A percentile compares a stretch with the other conserved stretches of the same genome.
phyloP scores from a whole-genome alignment of 2,329 filamentous ascomycete genomes.

The Fusarium pilosicola region DNA sequence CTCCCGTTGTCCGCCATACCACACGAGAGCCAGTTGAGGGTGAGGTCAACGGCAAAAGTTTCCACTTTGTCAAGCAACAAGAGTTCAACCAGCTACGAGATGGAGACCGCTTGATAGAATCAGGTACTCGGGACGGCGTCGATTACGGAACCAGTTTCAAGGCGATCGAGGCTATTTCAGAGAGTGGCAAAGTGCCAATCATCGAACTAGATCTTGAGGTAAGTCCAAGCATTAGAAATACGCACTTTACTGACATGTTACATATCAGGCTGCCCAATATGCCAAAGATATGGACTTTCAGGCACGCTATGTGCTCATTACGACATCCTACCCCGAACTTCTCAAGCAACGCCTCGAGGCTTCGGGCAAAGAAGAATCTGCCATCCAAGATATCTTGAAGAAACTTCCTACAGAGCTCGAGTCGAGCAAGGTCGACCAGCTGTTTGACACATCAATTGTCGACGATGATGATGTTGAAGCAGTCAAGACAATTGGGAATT shows the following conservation, averaged over 20 bases:
- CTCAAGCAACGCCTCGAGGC: conserved; percentile 45
- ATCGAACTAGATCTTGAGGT: conserved; percentile 65
- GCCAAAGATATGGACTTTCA: conserved; percentile 66
- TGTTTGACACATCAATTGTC: conserved; percentile 44
- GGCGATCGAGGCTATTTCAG: conserved; percentile 61
- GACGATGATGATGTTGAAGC: conserved; percentile 43
- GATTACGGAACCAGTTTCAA: conserved; percentile 68
- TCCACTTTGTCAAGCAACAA: conserved; percentile 65
- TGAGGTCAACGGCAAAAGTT: conserved; percentile 63
- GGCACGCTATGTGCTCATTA: conserved; percentile 65
- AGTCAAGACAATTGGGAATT: conserved; percentile 39
- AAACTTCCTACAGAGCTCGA: conserved; percentile 40
- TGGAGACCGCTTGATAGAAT: conserved; percentile 68
- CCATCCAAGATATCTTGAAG: conserved; percentile 39
- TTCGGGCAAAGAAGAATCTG: conserved; percentile 39
- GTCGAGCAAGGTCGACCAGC: conserved; percentile 38
- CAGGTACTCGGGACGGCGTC: conserved; percentile 58
- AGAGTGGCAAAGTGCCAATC: conserved; percentile 68
- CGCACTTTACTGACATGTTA: background rate
- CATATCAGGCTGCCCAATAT: conserved; percentile 62
- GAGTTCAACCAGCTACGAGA: conserved; percentile 68
- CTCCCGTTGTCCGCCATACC: conserved; percentile 64
- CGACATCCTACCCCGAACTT: conserved; percentile 50
- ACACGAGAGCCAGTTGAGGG: conserved; percentile 60
- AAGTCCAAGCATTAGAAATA: conserved; percentile 39